A percentile compares a stretch with the other conserved stretches of the same genome.
These are phyloP conservation scores for Suillus luteus DNA, from an alignment of 768 basidiomycete species.

Conservation along the genomic window DNA sequence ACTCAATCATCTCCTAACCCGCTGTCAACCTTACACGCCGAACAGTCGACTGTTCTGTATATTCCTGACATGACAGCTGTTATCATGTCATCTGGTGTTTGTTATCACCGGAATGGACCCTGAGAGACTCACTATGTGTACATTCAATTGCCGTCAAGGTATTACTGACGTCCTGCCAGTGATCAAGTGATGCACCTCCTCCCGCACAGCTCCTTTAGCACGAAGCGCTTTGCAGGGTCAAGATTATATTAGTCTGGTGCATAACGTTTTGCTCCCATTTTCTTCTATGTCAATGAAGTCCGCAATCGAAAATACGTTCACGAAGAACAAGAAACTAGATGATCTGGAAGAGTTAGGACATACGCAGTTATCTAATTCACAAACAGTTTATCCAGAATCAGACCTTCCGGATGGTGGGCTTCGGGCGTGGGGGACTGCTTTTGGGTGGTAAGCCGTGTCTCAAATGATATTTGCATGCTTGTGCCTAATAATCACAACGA, in stretches of 20 bases:
- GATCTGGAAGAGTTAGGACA: not conserved
- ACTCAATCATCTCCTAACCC: conserved; percentile 18
- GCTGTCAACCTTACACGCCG: not conserved
- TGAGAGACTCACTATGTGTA: not conserved
- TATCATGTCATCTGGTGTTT: not conserved
- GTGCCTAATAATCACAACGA: not conserved
- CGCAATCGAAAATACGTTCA: not conserved
- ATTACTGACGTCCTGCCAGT: not conserved
- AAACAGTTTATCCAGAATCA: not conserved
- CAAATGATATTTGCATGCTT: not conserved
- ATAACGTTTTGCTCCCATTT: not conserved
- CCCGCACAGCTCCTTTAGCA: too few relatives aligned
- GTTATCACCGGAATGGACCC: not conserved
- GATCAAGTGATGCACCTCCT: not conserved
- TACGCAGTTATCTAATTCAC: too few relatives aligned
- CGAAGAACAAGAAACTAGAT: not conserved
- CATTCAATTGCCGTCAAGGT: not conserved
- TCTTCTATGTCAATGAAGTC: not conserved
- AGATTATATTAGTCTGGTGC: too few relatives aligned
- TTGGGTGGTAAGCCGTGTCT: conserved; percentile 14
- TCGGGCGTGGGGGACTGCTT: conserved; percentile 17
- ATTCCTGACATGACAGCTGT: not conserved
- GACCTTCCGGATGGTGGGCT: conserved; percentile 16
- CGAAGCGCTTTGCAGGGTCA: not conserved
- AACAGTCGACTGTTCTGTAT: not conserved